phyloP scores from a whole-genome alignment of 2,329 filamentous ascomycete genomes.

The Monosporascus sp. region DNA sequence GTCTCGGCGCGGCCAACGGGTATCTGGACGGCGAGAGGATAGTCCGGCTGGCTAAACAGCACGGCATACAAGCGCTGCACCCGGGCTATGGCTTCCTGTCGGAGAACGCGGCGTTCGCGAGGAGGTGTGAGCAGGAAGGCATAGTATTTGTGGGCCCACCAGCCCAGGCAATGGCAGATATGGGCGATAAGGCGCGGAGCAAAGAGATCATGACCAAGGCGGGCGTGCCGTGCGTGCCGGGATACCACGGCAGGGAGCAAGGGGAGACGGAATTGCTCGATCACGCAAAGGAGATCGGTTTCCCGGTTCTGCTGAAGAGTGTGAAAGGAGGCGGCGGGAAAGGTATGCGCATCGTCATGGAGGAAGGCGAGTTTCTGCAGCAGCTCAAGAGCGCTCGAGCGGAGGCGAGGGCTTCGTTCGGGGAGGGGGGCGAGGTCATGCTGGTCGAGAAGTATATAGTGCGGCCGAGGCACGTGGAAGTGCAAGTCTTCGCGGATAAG shows the following conservation, averaged over 20 bases:
- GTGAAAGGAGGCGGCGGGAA: conserved; percentile 79
- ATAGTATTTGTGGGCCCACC: conserved; percentile 93
- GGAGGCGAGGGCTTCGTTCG: conserved; percentile 73
- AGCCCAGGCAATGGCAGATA: conserved; percentile 69
- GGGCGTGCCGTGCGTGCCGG: conserved; percentile 93
- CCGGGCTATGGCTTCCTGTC: conserved; percentile 95
- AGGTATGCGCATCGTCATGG: conserved; percentile 72
- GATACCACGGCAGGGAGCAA: conserved; percentile 88
- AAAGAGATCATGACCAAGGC: conserved; percentile 96
- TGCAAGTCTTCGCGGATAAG: conserved; percentile 84
- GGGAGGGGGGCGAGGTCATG: conserved; percentile 72
- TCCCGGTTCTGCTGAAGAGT: conserved; percentile 73
- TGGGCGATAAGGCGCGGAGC: conserved; percentile 62
- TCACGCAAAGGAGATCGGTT: conserved; percentile 66
- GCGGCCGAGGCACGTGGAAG: conserved; percentile 77
- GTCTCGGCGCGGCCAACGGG: conserved; percentile 74
- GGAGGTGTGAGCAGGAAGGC: conserved; percentile 81
- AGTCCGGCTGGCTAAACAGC: conserved; percentile 77
- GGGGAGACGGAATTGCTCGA: conserved; percentile 53
- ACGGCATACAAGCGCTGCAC: conserved; percentile 87
- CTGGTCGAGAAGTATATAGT: conserved; percentile 81
- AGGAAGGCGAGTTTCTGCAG: conserved; percentile 61
- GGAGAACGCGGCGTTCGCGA: conserved; percentile 88
- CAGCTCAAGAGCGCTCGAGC: conserved; percentile 69
- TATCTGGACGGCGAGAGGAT: conserved; percentile 95